Base-by-base conservation (phyloP, 1,284 basidiomycete genomes). In the Chalciporus sp. region DNA sequence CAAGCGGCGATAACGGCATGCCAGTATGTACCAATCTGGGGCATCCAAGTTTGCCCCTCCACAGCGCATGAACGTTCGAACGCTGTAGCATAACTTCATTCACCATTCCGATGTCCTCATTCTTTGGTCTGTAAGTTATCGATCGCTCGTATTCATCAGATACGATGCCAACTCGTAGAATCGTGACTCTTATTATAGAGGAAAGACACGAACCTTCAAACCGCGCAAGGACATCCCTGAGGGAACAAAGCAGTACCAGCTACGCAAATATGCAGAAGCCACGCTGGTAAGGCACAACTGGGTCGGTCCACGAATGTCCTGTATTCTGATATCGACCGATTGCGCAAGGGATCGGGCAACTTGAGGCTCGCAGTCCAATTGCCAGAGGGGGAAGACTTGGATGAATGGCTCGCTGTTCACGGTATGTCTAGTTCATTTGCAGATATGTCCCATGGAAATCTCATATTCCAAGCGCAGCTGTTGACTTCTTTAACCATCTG, bases 361-460 rank as follows among this genome's bases (percentile, higher is more conserved):
- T 74, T 98, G 55, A 81, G 94, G 51, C 77, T 91, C 47, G 95
- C 95, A 0, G 95, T 98, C 19, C 85, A 90, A 61, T 79, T 98
- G 17, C 95, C 95, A 0, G 95, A 97, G 59, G 95, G 95, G 42
- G 95, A 98, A 72, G 95, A 98, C 70, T 70, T 86, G 61, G 95
- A 95, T 63, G 95, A 98, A 74, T 98, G 95, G 95, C 85, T 98
- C 29, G 95, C 95, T 7, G 94, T 98, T 7, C 95, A 98, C 65
- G 92, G 95, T 95, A 64, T 62, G 90, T 74, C 39, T 26, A 47
- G 51, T 39, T 10, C 29, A 16, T 19, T 33, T 20, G 19, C 27
- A 2, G 19, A 47, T 42, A 23, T 46, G n/a, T 37, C 20, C n/a
- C 46, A 14, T 42, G 26, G 7, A 42, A 35, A 0, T 29, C 42